Evolutionary conservation across 345 rosid genomes (phyloP).

Genomic region (Eucalyptus decipiens): DNA sequence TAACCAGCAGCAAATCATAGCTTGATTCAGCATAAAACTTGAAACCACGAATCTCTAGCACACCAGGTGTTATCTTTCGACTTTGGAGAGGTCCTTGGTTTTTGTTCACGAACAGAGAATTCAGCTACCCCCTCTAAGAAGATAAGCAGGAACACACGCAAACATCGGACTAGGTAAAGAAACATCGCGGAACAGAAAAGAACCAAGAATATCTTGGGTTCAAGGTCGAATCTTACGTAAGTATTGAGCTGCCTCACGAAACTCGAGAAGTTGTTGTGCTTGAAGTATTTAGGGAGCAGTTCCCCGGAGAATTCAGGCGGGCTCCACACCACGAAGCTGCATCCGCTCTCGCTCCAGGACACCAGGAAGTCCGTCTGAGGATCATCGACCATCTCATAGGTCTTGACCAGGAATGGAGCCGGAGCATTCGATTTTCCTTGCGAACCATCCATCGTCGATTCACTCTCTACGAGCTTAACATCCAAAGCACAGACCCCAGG

Average conservation of each 20-base stretch:
- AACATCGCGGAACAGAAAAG: not conserved
- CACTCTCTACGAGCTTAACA: not conserved
- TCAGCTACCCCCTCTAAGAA: not conserved
- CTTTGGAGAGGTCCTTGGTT: not conserved
- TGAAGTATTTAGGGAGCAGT: slow-evolving; percentile 14
- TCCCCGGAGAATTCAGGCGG: slow-evolving; percentile 2
- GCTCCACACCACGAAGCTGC: slow-evolving; percentile 7
- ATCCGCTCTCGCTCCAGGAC: slow-evolving; percentile 4
- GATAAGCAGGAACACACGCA: not conserved
- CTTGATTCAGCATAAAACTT: not conserved
- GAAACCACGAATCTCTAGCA: not conserved
- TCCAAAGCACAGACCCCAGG: not conserved
- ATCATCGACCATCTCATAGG: slow-evolving; percentile 16
- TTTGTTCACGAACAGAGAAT: not conserved
- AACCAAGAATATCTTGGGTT: not conserved
- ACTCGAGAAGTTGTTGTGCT: slow-evolving; percentile 20
- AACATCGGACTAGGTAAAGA: not conserved
- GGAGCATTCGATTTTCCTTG: not conserved
- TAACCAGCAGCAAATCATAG: not conserved
- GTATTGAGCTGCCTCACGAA: slow-evolving; percentile 14
- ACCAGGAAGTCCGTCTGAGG: slow-evolving; percentile 1
- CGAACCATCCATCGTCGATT: not conserved
- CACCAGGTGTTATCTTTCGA: not conserved
- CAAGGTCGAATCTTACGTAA: not conserved
- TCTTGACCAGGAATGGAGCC: slow-evolving; percentile 9